Percentiles rank a stretch among this genome's conserved stretches.
Conservation (phyloP, 768 basidiomycete species). For the Steccherinum ochraceum region DNA sequence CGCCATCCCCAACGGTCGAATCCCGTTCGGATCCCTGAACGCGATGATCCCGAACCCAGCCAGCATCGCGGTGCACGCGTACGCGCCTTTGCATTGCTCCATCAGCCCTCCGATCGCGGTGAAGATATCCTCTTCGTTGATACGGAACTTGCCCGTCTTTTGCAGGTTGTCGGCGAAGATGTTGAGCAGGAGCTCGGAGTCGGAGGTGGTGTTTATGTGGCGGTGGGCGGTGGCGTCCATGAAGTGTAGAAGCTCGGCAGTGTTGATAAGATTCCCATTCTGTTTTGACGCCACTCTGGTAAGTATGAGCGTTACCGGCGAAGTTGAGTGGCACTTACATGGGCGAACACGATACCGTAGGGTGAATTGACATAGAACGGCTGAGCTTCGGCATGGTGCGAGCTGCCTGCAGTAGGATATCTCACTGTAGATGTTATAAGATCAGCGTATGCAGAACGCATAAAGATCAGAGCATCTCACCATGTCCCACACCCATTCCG, state of each 20-base stretch:
- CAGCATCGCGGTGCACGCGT: slow-evolving; percentile 98
- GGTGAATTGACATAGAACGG: slow-evolving; percentile 99
- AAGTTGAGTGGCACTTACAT: slow-evolving; percentile 50
- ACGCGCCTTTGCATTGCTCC: slow-evolving; percentile 84
- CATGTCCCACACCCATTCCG: slow-evolving; percentile 97
- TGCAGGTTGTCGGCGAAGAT: slow-evolving; percentile 97
- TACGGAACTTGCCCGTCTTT: slow-evolving; percentile 97
- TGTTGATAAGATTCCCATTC: slow-evolving; percentile 99
- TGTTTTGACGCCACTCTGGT: slow-evolving; percentile 28
- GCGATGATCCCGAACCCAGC: slow-evolving; percentile 98
- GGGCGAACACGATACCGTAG: slow-evolving; percentile 96
- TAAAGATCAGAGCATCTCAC: slow-evolving; percentile 31
- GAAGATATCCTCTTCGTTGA: slow-evolving; percentile 99
- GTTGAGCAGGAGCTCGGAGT: slow-evolving; percentile 95
- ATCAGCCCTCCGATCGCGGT: slow-evolving; percentile 88
- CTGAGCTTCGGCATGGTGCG: slow-evolving; percentile 94
- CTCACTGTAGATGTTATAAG: slow-evolving; percentile 69
- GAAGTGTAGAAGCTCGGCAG: slow-evolving; percentile 74
- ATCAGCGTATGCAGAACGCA: not conserved
- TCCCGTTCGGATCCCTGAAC: slow-evolving; percentile 97
- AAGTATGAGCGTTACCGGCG: not conserved
- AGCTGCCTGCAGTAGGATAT: slow-evolving; percentile 97
- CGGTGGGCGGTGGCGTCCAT: slow-evolving; percentile 96
- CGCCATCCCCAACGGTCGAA: slow-evolving; percentile 87
- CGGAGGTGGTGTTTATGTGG: slow-evolving; percentile 98